Evolutionary conservation across 1,139 yeast species (phyloP), one percentile per base, ranked within the genome.

Genomic region (Geotrichum aggregatum): DNA sequence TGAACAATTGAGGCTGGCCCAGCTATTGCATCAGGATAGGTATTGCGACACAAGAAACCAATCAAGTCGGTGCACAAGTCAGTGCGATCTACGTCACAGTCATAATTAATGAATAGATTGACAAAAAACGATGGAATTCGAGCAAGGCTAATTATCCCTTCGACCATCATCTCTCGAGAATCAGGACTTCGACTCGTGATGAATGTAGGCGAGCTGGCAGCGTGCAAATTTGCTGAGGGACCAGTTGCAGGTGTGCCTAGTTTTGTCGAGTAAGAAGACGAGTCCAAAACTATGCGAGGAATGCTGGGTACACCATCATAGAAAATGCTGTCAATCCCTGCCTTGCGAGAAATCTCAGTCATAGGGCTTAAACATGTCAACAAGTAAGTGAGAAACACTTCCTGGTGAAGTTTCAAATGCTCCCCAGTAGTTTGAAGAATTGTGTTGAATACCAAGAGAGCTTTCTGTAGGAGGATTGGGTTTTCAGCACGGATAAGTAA

Each of bases 1-100:
- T 98, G 98, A 1, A 92, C 96, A 62, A 81, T 84, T 36, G 86
- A 87, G 0, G 97, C 87, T 0, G 95, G 84, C 62, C 78, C 73
- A 5, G 66, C 60, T 0, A 96, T 92, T 19, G 89, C 78, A 61
- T 87, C 95, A 0, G 96, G 94, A 46, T 86, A 76, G 0, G 96
- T 82, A 41, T 87, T 73, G 51, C 84, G 78, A 56, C 95, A 83
- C 51, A 94, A 74, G 52, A 84, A 80, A 47, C 84, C 84, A 49
- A 92, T 68, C 26, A 87, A 71, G 43, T 80, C 79, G 22, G 77
- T 78, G n/a, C 95, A 77, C 54, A 94, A 71, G 66, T 94, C 97
- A 1, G 85, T 77, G 59, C 94, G 79, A 58, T 89, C 95, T 59
- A 89, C 83, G 64, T 89, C 94, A 69, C 98, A 92, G 68, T 94